These are phyloP conservation scores for Podospora comata DNA, from an alignment of 495 filamentous ascomycete genomes.

Conservation along the genomic window DNA sequence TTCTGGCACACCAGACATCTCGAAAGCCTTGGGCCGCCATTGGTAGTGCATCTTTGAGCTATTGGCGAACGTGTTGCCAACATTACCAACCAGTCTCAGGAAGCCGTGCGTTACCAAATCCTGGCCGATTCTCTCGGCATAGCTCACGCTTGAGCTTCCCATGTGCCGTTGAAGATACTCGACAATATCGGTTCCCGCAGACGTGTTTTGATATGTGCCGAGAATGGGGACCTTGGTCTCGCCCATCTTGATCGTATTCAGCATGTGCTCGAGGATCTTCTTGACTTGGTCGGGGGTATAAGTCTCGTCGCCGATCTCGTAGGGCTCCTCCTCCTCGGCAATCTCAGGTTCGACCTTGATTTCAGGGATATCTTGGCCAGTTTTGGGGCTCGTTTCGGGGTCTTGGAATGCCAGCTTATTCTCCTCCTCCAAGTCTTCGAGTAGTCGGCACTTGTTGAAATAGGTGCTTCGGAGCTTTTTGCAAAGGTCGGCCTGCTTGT, in stretches of 20 bases:
- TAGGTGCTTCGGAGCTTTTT: slow-evolving; percentile 93
- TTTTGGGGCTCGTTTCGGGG: slow-evolving; percentile 55
- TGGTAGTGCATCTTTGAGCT: slow-evolving; percentile 96
- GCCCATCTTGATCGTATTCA: slow-evolving; percentile 78
- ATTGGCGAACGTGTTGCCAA: slow-evolving; percentile 94
- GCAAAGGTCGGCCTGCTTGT: slow-evolving; percentile 83
- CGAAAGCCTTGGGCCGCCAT: slow-evolving; percentile 89
- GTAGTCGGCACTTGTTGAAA: slow-evolving; percentile 96
- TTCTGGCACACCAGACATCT: slow-evolving; percentile 80
- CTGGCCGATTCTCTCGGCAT: slow-evolving; percentile 90
- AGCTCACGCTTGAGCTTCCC: slow-evolving; percentile 75
- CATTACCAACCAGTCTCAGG: slow-evolving; percentile 84
- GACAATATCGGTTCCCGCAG: slow-evolving; percentile 85
- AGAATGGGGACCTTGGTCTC: slow-evolving; percentile 94
- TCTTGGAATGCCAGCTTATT: slow-evolving; percentile 96
- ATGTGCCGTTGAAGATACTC: slow-evolving; percentile 90
- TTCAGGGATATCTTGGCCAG: slow-evolving; percentile 49
- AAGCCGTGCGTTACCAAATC: slow-evolving; percentile 86
- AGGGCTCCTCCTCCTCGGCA: slow-evolving; percentile 66
- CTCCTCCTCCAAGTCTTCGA: slow-evolving; percentile 97
- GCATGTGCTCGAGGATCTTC: slow-evolving; percentile 82
- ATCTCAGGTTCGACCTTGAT: slow-evolving; percentile 55
- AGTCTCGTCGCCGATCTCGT: slow-evolving; percentile 85
- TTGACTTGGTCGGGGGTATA: slow-evolving; percentile 83
- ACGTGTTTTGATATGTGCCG: slow-evolving; percentile 89